Percentiles rank a stretch among this genome's conserved stretches.
phyloP scores from a whole-genome alignment of 352 stramenopile genomes.

The Phytopythium ostracodes region DNA sequence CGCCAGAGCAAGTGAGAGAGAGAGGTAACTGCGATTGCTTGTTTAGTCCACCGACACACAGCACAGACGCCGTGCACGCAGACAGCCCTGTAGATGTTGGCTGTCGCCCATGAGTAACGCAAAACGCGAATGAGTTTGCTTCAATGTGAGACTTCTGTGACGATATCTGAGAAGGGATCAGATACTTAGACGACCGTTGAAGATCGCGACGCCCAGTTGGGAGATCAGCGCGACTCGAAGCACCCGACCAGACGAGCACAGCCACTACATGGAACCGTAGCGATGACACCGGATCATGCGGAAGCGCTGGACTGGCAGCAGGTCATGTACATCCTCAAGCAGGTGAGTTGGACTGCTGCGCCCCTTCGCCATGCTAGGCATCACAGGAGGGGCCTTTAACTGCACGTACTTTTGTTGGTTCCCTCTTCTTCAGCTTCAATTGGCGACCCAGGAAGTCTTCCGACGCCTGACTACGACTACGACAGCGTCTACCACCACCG shows the following conservation, averaged over 20 bases:
- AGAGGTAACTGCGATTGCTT: not conserved
- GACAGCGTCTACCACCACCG: not conserved
- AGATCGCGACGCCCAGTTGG: not conserved
- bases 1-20: not conserved
- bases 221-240: not conserved
- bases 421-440: not conserved
- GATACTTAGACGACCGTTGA: not conserved
- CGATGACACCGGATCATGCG: not conserved
- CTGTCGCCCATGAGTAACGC: not conserved
- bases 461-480: not conserved
- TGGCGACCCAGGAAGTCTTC: not conserved
- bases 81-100: not conserved
- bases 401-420: not conserved
- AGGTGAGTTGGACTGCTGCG: not conserved
- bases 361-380: not conserved
- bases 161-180: no score
- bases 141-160: not conserved
- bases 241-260: not conserved
- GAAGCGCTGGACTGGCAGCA: not conserved
- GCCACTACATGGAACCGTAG: not conserved
- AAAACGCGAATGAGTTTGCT: not conserved
- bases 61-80: not conserved
- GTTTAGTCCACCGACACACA: not conserved
- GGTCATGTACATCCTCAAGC: conserved; percentile 1
- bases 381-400: not conserved